A percentile compares a stretch with the other conserved stretches of the same genome.
These are phyloP conservation scores for Lodderomyces oxycetoniae DNA, from an alignment of 1,139 yeast species.

Conservation along the genomic window DNA sequence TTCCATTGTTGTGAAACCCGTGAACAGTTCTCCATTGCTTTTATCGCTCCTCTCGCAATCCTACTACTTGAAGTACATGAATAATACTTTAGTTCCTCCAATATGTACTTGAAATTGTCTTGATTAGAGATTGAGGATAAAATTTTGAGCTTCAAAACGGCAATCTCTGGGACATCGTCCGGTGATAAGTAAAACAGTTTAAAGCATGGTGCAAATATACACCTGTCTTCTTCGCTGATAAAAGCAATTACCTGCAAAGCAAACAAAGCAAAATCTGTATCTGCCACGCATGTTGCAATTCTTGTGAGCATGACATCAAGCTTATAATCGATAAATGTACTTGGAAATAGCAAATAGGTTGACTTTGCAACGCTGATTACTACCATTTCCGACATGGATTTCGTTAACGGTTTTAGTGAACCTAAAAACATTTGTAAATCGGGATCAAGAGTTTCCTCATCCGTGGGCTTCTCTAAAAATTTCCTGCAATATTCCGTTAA, in stretches of 20 bases:
- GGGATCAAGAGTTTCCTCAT: slow-evolving; percentile 36
- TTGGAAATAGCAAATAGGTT: slow-evolving; percentile 49
- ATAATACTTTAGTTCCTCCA: slow-evolving; percentile 67
- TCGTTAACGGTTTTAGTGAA: slow-evolving; percentile 40
- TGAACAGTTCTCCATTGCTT: slow-evolving; percentile 53
- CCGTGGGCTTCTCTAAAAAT: slow-evolving; percentile 53
- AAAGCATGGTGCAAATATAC: slow-evolving; percentile 43
- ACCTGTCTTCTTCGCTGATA: slow-evolving; percentile 34
- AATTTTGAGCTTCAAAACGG: slow-evolving; percentile 59
- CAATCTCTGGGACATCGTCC: slow-evolving; percentile 43
- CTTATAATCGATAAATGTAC: slow-evolving; percentile 41
- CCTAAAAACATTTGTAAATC: slow-evolving; percentile 55
- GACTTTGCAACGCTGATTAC: slow-evolving; percentile 59
- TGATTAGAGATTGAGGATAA: slow-evolving; percentile 55
- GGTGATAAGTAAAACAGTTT: slow-evolving; percentile 59
- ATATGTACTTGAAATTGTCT: slow-evolving; percentile 46
- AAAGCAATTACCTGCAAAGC: slow-evolving; percentile 41
- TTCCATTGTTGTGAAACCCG: slow-evolving; percentile 34
- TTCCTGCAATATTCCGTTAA: slow-evolving; percentile 62
- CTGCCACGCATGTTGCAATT: slow-evolving; percentile 24
- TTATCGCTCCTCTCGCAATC: slow-evolving; percentile 53
- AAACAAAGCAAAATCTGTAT: slow-evolving; percentile 29
- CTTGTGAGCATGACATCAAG: slow-evolving; percentile 51
- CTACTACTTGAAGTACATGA: slow-evolving; percentile 38
- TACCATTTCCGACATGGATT: slow-evolving; percentile 55